Conservation (phyloP, 1,284 basidiomycete species). For the Coniophora puteana region DNA sequence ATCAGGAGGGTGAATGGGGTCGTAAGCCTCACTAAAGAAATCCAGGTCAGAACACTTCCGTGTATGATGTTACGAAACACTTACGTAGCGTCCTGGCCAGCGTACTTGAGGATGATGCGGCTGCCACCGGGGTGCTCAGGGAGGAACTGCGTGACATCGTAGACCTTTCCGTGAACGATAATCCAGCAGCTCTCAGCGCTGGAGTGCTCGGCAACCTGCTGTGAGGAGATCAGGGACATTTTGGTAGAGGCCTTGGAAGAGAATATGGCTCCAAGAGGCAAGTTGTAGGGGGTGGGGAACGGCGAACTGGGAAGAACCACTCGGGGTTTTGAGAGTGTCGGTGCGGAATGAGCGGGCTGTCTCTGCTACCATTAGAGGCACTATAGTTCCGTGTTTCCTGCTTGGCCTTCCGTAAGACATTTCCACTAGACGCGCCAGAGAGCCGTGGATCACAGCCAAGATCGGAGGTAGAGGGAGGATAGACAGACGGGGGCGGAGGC, state of each 20-base stretch:
- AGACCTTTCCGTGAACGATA: constrained; percentile 70
- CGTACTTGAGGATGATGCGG: constrained; percentile 65
- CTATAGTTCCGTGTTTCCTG: no score
- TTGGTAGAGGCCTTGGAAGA: not conserved
- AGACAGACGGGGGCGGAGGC: no score
- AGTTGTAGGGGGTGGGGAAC: not conserved
- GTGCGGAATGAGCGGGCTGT: constrained; percentile 17
- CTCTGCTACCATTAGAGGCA: constrained; percentile 3
- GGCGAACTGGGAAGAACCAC: not conserved
- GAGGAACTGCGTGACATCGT: constrained; percentile 70
- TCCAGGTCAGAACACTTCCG: not conserved
- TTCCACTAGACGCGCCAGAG: no score
- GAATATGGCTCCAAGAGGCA: no score
- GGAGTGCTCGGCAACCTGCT: constrained; percentile 41
- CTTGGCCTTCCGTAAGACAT: no score
- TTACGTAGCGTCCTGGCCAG: constrained; percentile 72
- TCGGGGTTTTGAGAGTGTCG: constrained; percentile 12
- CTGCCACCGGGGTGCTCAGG: constrained; percentile 55
- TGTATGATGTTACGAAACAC: constrained; percentile 12
- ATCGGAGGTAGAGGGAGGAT: no score
- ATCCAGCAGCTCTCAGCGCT: constrained; percentile 60
- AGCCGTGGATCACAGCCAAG: no score
- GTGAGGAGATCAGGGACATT: constrained; percentile 18
- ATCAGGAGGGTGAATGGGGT: constrained; percentile 62
- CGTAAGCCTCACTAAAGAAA: constrained; percentile 45